Evolutionary conservation across 1,284 basidiomycete species (phyloP).

Genomic region (Ceratobasidium sp.): DNA sequence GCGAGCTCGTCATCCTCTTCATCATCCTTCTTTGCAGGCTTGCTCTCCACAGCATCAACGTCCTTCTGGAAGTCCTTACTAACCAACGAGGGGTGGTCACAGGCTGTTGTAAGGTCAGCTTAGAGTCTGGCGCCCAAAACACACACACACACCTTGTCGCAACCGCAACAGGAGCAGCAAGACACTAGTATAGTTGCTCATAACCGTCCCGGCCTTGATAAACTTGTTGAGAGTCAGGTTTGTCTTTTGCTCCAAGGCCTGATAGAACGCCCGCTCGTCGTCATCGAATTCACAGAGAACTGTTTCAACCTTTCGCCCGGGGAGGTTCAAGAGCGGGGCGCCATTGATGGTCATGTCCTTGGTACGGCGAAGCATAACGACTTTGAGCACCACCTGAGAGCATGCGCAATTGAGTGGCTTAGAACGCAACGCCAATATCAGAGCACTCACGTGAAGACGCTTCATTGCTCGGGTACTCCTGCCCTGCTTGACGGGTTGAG

Average conservation of each 20-base stretch:
- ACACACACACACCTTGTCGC: constrained; percentile 73
- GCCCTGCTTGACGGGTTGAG: constrained; percentile 78
- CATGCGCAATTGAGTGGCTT: not conserved
- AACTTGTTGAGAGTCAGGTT: constrained; percentile 74
- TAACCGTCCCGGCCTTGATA: constrained; percentile 56
- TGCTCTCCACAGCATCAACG: constrained; percentile 73
- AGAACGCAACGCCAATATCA: not conserved
- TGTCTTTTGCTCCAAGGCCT: constrained; percentile 77
- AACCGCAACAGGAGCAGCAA: constrained; percentile 84
- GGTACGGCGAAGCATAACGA: constrained; percentile 88
- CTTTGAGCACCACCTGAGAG: constrained; percentile 74
- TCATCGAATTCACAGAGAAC: constrained; percentile 74
- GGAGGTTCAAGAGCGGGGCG: constrained; percentile 84
- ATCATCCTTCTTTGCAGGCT: constrained; percentile 56
- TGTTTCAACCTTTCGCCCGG: constrained; percentile 73
- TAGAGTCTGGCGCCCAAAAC: not conserved
- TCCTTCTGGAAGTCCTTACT: constrained; percentile 76
- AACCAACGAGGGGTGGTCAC: constrained; percentile 85
- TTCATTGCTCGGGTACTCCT: constrained; percentile 79
- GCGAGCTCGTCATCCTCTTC: constrained; percentile 79
- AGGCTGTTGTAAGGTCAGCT: constrained; percentile 61
- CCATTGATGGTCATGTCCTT: constrained; percentile 87
- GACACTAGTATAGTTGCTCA: constrained; percentile 82
- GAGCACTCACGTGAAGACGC: constrained; percentile 67
- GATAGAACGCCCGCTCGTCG: constrained; percentile 84